phyloP scores from a whole-genome alignment of 148 eudicot genomes.

The Chenopodium formosanum region DNA sequence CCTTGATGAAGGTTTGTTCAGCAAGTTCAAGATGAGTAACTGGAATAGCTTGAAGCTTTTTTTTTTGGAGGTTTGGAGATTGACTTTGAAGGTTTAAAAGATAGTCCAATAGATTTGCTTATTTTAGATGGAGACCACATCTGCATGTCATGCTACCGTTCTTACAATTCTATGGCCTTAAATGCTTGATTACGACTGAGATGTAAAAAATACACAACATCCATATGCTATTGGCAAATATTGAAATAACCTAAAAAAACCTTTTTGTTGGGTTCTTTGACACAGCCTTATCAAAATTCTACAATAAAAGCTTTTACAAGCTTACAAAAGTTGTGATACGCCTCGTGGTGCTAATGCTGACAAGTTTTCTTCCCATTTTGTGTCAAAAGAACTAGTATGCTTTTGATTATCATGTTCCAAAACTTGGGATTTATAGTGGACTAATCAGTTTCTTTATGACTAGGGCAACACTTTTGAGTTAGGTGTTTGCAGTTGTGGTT shows the following conservation, averaged over 20 bases:
- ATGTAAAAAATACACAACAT: not conserved
- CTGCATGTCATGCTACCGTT: not conserved
- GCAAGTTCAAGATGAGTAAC: not conserved
- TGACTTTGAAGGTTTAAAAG: not conserved
- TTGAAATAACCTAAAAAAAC: not conserved
- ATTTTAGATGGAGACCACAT: not conserved
- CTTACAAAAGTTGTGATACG: too few species aligned
- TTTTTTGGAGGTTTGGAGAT: not conserved
- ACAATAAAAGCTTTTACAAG: too few species aligned
- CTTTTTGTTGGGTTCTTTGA: not conserved
- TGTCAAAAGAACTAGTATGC: too few species aligned
- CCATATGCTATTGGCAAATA: not conserved
- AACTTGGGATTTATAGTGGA: not conserved
- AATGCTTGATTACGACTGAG: too few species aligned
- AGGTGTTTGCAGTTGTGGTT: not conserved
- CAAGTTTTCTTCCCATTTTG: too few species aligned
- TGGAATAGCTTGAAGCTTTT: not conserved
- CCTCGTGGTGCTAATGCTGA: too few species aligned
- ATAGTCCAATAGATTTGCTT: not conserved
- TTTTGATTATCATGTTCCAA: not conserved
- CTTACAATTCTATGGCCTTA: not conserved
- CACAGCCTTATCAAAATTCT: not conserved
- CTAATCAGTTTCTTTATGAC: not conserved
- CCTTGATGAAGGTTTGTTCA: not conserved
- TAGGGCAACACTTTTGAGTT: not conserved